Conservation (phyloP, 805 yeast genomes). For the Candida easanensis region DNA sequence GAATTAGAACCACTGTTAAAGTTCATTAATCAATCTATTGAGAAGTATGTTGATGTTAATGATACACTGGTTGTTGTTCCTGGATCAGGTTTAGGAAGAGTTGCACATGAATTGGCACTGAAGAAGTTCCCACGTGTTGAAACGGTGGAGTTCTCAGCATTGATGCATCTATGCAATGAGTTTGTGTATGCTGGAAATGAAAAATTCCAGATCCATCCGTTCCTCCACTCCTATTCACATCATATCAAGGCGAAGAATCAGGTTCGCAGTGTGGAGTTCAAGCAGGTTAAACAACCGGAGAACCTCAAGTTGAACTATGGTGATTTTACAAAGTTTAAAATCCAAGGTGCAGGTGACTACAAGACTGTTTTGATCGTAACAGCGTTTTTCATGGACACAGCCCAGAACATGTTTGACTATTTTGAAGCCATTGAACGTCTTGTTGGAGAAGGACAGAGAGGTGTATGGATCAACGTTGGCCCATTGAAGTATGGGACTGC, state of each 20-base stretch:
- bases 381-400: constrained; percentile 87
- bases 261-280: constrained; percentile 38
- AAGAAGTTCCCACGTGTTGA: constrained; percentile 50
- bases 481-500: constrained; percentile 92
- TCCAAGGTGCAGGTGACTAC: constrained; percentile 29
- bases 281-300: constrained; percentile 38
- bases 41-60: constrained; percentile 28
- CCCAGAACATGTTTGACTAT: constrained; percentile 79
- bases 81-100: constrained; percentile 83
- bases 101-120: constrained; percentile 59
- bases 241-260: constrained; percentile 51
- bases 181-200: constrained; percentile 42
- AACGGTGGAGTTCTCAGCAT: constrained; percentile 71
- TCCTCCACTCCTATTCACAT: constrained; percentile 66
- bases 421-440: constrained; percentile 58
- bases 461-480: constrained; percentile 87
- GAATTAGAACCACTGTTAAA: constrained; percentile 54
- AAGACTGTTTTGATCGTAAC: constrained; percentile 57
- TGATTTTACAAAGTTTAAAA: constrained; percentile 59
- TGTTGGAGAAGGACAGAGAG: constrained; percentile 38
- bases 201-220: constrained; percentile 39
- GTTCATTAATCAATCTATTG: constrained; percentile 48
- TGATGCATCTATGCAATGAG: constrained; percentile 71
- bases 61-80: constrained; percentile 67
- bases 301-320: constrained; percentile 50